These are phyloP conservation scores for Cyberlindnera euphorbiiphila DNA, from an alignment of 805 yeast genomes.

Conservation along the genomic window DNA sequence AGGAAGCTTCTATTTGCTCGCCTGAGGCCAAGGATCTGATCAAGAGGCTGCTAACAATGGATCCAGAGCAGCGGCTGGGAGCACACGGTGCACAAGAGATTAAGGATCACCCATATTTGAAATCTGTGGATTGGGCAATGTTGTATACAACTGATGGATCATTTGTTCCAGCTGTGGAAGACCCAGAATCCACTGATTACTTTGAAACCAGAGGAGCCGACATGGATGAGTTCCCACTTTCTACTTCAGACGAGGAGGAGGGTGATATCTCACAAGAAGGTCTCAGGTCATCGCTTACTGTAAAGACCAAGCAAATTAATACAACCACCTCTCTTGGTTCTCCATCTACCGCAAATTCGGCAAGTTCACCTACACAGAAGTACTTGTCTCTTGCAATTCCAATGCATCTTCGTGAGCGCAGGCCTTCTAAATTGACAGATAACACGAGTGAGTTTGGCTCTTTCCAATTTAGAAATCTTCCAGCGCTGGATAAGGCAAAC, in stretches of 20 bases:
- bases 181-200: constrained; percentile 87
- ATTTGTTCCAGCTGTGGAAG: constrained; percentile 72
- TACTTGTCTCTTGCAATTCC: constrained; percentile 48
- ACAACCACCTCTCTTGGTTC: constrained; percentile 26
- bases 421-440: constrained; percentile 70
- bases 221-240: constrained; percentile 53
- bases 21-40: constrained; percentile 75
- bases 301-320: constrained; percentile 6
- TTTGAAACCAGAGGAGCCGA: constrained; percentile 90
- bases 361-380: constrained; percentile 33
- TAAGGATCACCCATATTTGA: constrained; percentile 72
- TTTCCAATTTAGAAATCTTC: constrained; percentile 82
- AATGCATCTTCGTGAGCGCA: constrained; percentile 59
- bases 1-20: constrained; percentile 54
- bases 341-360: constrained; percentile 28
- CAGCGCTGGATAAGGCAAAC: constrained; percentile 89
- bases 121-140: constrained; percentile 66
- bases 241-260: constrained; percentile 32
- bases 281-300: constrained; percentile 1
- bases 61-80: constrained; percentile 71
- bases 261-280: constrained; percentile 9
- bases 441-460: constrained; percentile 77
- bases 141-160: constrained; percentile 71
- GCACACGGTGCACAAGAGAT: constrained; percentile 76
- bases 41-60: constrained; percentile 51